Evolutionary conservation across 495 filamentous ascomycete species (phyloP).

Genomic region (Geoglossum glabrum): DNA sequence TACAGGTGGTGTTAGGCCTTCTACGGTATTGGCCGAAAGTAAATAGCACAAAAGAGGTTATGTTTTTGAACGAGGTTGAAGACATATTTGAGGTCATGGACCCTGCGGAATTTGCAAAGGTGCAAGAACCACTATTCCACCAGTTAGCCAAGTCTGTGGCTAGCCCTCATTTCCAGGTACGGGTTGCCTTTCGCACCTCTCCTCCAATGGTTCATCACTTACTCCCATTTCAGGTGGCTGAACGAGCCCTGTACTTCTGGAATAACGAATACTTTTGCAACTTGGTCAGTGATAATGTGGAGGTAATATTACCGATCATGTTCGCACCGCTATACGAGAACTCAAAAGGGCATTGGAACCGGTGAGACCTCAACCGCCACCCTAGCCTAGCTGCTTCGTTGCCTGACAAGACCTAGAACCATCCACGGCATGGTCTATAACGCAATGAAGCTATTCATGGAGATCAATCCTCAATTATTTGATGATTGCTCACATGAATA

Average conservation of each 20-base stretch:
- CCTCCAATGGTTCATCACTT: background rate
- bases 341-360: constrained; percentile 98
- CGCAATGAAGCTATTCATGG: constrained; percentile 99
- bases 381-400: background rate
- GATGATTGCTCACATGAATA: constrained; percentile 97
- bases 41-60: constrained; percentile 98
- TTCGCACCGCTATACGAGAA: constrained; percentile 98
- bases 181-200: constrained; percentile 5
- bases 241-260: constrained; percentile 97
- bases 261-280: constrained; percentile 99
- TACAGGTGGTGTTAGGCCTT: constrained; percentile 77
- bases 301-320: constrained; percentile 97
- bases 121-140: constrained; percentile 91
- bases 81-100: constrained; percentile 99
- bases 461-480: constrained; percentile 96
- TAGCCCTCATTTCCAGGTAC: constrained; percentile 90
- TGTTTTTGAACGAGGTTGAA: constrained; percentile 98
- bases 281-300: constrained; percentile 94
- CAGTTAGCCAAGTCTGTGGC: constrained; percentile 96
- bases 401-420: constrained; percentile 35
- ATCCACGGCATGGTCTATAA: constrained; percentile 99
- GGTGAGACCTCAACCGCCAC: constrained; percentile 32
- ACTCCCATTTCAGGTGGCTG: constrained; percentile 45
- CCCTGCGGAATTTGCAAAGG: constrained; percentile 93
- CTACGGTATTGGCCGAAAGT: constrained; percentile 97